phyloP scores from a whole-genome alignment of 441 rosid species.

The Populus hybrid region DNA sequence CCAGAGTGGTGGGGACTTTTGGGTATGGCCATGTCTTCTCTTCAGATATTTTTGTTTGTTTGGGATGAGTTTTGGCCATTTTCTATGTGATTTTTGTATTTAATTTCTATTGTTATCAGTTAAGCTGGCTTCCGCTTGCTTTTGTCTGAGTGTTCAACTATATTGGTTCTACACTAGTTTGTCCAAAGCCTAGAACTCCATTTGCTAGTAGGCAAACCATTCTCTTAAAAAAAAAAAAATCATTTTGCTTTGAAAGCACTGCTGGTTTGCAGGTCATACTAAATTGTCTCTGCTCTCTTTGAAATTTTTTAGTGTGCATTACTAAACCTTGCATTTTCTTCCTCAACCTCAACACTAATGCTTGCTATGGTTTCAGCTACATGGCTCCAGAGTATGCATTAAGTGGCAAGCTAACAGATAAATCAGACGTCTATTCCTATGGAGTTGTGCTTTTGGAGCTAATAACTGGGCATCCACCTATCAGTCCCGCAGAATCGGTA shows the following conservation, averaged over 20 bases:
- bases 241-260: background rate
- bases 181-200: background rate
- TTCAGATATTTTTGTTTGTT: background rate
- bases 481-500: background rate
- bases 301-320: background rate
- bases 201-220: background rate
- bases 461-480: background rate
- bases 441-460: constrained; percentile 5
- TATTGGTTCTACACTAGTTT: background rate
- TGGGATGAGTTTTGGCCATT: background rate
- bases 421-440: constrained; percentile 27
- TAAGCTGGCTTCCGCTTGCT: background rate
- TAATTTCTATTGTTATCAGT: background rate
- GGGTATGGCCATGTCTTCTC: constrained; percentile 47
- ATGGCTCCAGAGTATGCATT: constrained; percentile 3
- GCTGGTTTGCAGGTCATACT: background rate
- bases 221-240: background rate
- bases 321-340: background rate
- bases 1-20: constrained; percentile 91
- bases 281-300: background rate
- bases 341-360: background rate
- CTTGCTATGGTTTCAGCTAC: background rate
- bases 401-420: constrained; percentile 57
- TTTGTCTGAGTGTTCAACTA: background rate
- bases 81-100: background rate